A percentile compares a stretch with the other conserved stretches of the same genome.
Evolutionary conservation across 192 early-diverging fungal genomes (phyloP).

Genomic region (Backusella tarrabulga): DNA sequence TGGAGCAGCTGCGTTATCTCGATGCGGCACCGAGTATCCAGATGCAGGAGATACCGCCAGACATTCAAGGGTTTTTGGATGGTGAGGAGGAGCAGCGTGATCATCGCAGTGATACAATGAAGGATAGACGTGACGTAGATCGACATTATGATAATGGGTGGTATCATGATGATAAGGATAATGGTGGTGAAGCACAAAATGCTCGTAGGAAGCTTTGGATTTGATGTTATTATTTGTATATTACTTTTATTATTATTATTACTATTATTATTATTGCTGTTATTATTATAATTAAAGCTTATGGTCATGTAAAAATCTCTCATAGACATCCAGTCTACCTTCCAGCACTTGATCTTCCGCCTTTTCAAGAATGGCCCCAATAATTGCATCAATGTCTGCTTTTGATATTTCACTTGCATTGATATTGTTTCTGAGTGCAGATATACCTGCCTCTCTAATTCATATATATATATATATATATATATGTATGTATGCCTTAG

Average conservation of each 20-base stretch:
- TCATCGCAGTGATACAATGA: conserved; percentile 39
- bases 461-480: no score
- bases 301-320: conserved; percentile 25
- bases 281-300: background rate
- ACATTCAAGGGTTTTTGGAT: conserved; percentile 54
- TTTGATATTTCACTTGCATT: conserved; percentile 9
- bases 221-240: background rate
- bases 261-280: background rate
- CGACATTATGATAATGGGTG: conserved; percentile 29
- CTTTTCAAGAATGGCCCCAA: background rate
- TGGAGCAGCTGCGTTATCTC: conserved; percentile 87
- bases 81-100: conserved; percentile 54
- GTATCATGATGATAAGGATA: conserved; percentile 39
- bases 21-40: conserved; percentile 93
- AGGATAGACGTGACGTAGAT: conserved; percentile 19
- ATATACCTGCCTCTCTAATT: conserved; percentile 26
- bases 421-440: conserved; percentile 20
- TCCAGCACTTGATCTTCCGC: conserved; percentile 21
- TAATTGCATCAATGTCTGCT: background rate
- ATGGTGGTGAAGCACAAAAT: conserved; percentile 16
- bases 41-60: conserved; percentile 85
- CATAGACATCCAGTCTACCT: conserved; percentile 8
- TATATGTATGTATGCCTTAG: background rate
- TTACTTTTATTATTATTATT: background rate
- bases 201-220: conserved; percentile 1